Evolutionary conservation across 2,329 filamentous ascomycete species (phyloP), one percentile per base, ranked within the genome.

Genomic region (Tetracladium maxilliforme): DNA sequence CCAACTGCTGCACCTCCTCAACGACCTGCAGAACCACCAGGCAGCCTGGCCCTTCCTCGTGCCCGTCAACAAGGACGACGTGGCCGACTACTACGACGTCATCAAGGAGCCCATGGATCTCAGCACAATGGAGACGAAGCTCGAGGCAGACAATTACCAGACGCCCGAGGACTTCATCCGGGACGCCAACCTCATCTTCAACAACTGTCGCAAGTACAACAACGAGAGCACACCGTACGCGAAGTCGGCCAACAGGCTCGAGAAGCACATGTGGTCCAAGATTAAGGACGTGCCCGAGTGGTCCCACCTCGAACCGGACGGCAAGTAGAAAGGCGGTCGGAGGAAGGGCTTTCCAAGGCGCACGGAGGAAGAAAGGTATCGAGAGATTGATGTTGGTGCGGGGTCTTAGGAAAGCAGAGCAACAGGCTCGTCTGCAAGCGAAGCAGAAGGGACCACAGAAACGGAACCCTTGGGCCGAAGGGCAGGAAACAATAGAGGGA

Each of bases 31-130:
- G 48, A 95, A 94, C 47, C 84, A 93, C 53, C 74, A 74, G 38
- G 77, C 80, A 6, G 80, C 84, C 1, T 98, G 90, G 90, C 90
- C 90, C 0, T 98, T 98, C 59, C 66, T 90, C 16, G 70, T 83
- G 14, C 87, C 90, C 1, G 90, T 98, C 37, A 94, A 92, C 47
- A 75, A 78, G 37, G 90, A 98, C 41, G 90, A 95, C 37, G 90
- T 98, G 0, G 74, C 83, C n/a, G 90, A 98, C 49, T 98, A 98
- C 55, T 95, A 95, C 58, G 83, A 93, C 31, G 86, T 95, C 32
- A 98, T 98, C 58, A 86, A 86, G 45, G 80, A 93, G 48, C 90
- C 90, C 18, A 98, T 98, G 90, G 90, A 94, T 45, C 61, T 94
- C 23, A 76, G 70, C 23, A 94, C 86, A 12, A 95, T 98, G 87